A percentile compares a stretch with the other conserved stretches of the same genome.
Conservation (phyloP, 208 protist species). For the Porcisia deanei region DNA sequence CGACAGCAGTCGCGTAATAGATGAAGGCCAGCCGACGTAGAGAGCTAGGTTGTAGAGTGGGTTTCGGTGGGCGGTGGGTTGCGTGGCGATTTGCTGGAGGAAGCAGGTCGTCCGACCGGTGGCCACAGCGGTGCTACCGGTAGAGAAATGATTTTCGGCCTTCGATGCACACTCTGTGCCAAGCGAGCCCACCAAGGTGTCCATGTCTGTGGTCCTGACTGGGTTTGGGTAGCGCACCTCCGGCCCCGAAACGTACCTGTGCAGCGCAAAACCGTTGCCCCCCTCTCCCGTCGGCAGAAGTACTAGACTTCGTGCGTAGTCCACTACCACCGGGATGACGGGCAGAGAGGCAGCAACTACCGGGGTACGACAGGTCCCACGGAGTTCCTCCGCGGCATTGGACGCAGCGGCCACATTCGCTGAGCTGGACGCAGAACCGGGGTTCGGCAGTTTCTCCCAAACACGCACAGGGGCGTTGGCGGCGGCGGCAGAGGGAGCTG, state of each 20-base stretch:
- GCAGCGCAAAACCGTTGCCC: constrained; percentile 42
- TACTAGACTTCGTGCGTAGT: constrained; percentile 51
- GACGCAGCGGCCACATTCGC: not conserved
- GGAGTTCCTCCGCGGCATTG: constrained; percentile 1
- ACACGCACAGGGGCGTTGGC: not conserved
- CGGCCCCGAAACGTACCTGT: constrained; percentile 40
- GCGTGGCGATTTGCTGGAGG: constrained; percentile 38
- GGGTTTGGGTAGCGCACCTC: constrained; percentile 8
- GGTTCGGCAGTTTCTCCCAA: not conserved
- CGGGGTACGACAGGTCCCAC: not conserved
- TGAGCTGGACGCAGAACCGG: not conserved
- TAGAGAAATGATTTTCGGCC: not conserved
- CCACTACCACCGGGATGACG: constrained; percentile 33
- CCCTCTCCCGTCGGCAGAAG: constrained; percentile 27
- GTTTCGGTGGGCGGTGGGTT: constrained; percentile 44
- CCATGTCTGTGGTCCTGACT: not conserved
- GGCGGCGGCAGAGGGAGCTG: not conserved
- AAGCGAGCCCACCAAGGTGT: not conserved
- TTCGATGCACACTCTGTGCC: not conserved
- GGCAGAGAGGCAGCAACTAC: not conserved
- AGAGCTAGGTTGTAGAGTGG: constrained; percentile 44
- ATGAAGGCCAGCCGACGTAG: constrained; percentile 28
- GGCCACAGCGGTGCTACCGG: not conserved
- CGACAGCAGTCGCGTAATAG: constrained; percentile 11
- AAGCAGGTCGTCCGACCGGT: constrained; percentile 21